These are phyloP conservation scores for Tetrapisispora namnaoensis DNA, from an alignment of 805 yeast genomes.

Conservation along the genomic window DNA sequence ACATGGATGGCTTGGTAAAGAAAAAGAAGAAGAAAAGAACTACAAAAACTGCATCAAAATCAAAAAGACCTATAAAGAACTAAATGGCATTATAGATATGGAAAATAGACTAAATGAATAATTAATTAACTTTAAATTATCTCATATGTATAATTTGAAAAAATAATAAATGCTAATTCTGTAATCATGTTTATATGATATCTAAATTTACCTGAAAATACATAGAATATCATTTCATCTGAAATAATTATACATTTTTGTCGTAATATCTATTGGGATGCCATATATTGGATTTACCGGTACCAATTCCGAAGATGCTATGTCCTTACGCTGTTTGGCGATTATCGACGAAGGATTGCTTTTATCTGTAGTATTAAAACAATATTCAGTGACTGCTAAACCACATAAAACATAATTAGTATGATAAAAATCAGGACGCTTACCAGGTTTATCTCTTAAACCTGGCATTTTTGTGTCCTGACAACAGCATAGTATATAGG, in stretches of 20 bases:
- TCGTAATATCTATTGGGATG: slow-evolving; percentile 38
- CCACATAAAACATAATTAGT: slow-evolving; percentile 81
- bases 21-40: slow-evolving; percentile 61
- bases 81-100: neutral
- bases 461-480: slow-evolving; percentile 61
- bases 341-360: slow-evolving; percentile 1
- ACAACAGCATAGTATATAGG: slow-evolving; percentile 66
- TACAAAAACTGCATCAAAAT: slow-evolving; percentile 18
- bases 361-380: slow-evolving; percentile 3
- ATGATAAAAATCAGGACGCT: slow-evolving; percentile 76
- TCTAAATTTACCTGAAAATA: too few species aligned
- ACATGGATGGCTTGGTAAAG: slow-evolving; percentile 68
- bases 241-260: slow-evolving; percentile 23
- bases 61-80: neutral
- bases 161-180: too few species aligned
- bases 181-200: too few species aligned
- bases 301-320: slow-evolving; percentile 6
- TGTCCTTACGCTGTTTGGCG: neutral
- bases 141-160: neutral
- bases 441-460: slow-evolving; percentile 79
- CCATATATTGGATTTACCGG: slow-evolving; percentile 52
- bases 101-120: neutral
- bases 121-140: neutral
- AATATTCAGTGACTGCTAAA: slow-evolving; percentile 29
- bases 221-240: neutral